Evolutionary conservation across 202 grass and related monocot species (phyloP).

Genomic region (Elaeis oleifera): DNA sequence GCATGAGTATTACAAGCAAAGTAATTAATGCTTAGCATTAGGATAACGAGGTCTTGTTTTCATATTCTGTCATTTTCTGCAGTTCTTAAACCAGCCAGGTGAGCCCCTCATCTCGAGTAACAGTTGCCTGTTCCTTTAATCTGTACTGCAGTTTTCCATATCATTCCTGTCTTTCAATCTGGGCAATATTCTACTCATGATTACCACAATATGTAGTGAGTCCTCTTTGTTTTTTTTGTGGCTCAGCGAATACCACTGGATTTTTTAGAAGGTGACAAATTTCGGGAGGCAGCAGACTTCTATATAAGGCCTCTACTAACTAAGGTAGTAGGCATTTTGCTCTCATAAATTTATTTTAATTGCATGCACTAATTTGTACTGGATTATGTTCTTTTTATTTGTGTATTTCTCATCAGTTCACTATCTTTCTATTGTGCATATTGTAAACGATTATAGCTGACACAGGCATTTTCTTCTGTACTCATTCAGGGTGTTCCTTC

Average conservation of each 20-base stretch:
- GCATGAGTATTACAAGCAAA: no score
- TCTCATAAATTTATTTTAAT: background rate
- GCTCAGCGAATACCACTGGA: conserved; percentile 95
- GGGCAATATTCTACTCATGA: background rate
- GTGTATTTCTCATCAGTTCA: background rate
- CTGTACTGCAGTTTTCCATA: no score
- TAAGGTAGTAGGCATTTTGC: conserved; percentile 47
- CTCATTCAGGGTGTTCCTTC: conserved; percentile 86
- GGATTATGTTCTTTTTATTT: background rate
- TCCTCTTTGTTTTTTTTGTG: conserved; percentile 1
- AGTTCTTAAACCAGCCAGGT: no score
- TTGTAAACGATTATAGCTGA: no score
- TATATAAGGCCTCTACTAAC: conserved; percentile 92
- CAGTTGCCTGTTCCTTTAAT: no score
- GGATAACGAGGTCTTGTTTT: no score
- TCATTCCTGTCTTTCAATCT: background rate
- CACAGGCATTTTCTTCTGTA: background rate
- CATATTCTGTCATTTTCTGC: no score
- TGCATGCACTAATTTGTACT: background rate
- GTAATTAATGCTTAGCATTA: no score
- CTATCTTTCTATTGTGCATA: no score
- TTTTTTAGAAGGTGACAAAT: conserved; percentile 84
- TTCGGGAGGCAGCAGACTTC: conserved; percentile 78
- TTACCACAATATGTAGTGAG: background rate
- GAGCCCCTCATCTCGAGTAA: no score